Evolutionary conservation across 306 rosid genomes (phyloP).

Genomic region (Vigna hirtella): DNA sequence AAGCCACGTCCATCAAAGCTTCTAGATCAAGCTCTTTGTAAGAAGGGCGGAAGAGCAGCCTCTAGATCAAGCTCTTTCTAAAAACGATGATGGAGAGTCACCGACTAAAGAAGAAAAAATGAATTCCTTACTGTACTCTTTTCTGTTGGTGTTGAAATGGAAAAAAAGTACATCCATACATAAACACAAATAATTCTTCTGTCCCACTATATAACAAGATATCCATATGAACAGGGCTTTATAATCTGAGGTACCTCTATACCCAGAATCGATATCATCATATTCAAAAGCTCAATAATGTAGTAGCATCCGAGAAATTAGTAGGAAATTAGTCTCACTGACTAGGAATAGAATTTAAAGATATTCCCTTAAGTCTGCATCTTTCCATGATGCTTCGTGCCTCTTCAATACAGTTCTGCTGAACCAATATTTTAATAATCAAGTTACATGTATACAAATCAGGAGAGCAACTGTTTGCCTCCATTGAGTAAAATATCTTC

Average conservation of each 20-base stretch:
- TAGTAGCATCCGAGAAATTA: constrained; percentile 32
- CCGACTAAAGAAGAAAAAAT: not conserved
- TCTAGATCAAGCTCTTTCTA: not conserved
- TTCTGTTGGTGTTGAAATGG: not conserved
- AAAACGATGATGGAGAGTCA: not conserved
- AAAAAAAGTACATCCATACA: not conserved
- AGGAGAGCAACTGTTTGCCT: constrained; percentile 64
- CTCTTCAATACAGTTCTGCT: constrained; percentile 49
- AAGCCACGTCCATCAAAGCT: not conserved
- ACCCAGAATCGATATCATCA: constrained; percentile 30
- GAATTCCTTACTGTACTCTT: not conserved
- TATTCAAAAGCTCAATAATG: constrained; percentile 15
- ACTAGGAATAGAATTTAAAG: constrained; percentile 45
- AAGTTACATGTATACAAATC: constrained; percentile 66
- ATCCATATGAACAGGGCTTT: constrained; percentile 11
- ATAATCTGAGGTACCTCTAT: constrained; percentile 45
- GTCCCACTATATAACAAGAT: not conserved
- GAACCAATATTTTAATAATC: constrained; percentile 56
- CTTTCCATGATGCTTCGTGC: constrained; percentile 60
- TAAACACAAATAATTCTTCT: too few species aligned
- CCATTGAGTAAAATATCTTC: constrained; percentile 74
- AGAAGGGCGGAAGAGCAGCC: not conserved
- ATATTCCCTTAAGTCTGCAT: constrained; percentile 51
- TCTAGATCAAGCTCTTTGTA: not conserved
- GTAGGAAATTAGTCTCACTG: constrained; percentile 27